phyloP scores from a whole-genome alignment of 2,329 filamentous ascomycete genomes.

The Aspergillus terreus region DNA sequence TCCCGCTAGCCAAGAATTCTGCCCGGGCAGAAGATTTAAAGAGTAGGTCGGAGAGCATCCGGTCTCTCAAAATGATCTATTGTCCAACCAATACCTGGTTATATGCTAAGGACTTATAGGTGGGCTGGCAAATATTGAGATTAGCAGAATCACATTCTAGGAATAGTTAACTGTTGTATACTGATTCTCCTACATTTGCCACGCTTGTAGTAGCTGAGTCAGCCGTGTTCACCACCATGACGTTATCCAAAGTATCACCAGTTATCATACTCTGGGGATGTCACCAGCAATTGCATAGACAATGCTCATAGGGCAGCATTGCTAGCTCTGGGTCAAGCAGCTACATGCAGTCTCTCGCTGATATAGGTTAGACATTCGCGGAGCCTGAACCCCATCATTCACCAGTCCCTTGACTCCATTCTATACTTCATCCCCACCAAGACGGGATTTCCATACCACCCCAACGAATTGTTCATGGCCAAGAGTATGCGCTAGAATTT shows the following conservation, averaged over 20 bases:
- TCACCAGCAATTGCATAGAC: background rate
- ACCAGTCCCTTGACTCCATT: background rate
- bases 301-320: background rate
- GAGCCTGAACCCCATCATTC: too few species aligned
- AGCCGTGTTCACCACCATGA: background rate
- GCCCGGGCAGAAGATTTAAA: background rate
- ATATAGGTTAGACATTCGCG: too few species aligned
- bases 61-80: too few species aligned
- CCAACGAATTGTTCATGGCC: background rate
- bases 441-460: background rate
- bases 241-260: slow-evolving; percentile 2
- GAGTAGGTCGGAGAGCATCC: background rate
- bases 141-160: too few species aligned
- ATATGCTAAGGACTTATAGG: too few species aligned
- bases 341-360: background rate
- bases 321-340: background rate
- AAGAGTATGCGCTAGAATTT: background rate
- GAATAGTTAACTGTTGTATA: too few species aligned
- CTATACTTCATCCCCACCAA: background rate
- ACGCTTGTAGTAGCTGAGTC: background rate
- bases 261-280: background rate
- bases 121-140: too few species aligned
- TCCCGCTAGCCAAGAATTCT: background rate
- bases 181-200: background rate
- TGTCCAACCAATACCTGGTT: too few species aligned